phyloP scores from a whole-genome alignment of 2,329 filamentous ascomycete species.

The Clonostachys solani region DNA sequence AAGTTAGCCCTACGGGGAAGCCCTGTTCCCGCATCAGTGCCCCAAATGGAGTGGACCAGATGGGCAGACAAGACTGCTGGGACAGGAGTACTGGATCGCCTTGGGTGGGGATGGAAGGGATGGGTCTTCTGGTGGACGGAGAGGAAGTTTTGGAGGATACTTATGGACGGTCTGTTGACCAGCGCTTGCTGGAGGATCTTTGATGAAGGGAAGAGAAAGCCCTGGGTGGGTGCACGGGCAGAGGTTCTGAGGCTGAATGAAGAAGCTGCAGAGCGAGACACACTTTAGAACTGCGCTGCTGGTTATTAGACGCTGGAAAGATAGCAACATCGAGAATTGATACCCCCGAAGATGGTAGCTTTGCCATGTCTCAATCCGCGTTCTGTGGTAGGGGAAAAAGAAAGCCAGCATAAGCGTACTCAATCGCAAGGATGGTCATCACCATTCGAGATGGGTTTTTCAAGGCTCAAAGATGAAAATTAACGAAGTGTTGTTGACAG shows the following conservation, averaged over 20 bases:
- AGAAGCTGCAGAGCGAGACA: background rate
- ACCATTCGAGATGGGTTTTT: no score
- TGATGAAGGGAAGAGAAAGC: conserved; percentile 26
- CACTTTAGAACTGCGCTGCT: no score
- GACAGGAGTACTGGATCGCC: conserved; percentile 28
- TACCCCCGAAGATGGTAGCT: no score
- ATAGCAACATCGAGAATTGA: no score
- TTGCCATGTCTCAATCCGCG: no score
- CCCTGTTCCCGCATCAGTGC: conserved; percentile 17
- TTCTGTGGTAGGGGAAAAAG: no score
- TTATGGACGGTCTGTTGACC: conserved; percentile 32
- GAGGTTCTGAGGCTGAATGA: conserved; percentile 24
- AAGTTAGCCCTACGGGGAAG: conserved; percentile 16
- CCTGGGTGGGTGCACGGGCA: conserved; percentile 30
- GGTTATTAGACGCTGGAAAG: no score
- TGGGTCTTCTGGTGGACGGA: conserved; percentile 37
- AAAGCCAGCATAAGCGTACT: no score
- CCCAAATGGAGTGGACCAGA: conserved; percentile 24
- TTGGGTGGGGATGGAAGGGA: conserved; percentile 32
- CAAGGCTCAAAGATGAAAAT: no score
- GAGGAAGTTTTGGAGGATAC: conserved; percentile 25
- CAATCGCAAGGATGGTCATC: no score
- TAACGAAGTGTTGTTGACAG: no score
- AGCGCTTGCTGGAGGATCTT: conserved; percentile 35
- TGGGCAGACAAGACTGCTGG: conserved; percentile 37